These are phyloP conservation scores for Polytrichum commune DNA, from an alignment of 225 moss, liverwort and hornwort genomes.

Conservation along the genomic window DNA sequence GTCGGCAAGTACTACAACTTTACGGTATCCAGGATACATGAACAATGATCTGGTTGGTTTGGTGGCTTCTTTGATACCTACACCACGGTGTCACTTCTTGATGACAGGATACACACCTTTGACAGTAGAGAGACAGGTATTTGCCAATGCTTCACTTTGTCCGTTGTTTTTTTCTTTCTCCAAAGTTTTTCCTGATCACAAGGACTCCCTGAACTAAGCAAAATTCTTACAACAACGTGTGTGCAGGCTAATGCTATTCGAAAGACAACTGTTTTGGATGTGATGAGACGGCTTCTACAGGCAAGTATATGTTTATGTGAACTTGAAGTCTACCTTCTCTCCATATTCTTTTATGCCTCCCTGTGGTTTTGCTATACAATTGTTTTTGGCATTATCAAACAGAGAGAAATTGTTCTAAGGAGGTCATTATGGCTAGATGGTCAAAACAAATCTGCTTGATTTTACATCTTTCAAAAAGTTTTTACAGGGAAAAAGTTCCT, in stretches of 20 bases:
- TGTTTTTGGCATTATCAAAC: too few relatives aligned
- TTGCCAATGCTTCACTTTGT: background rate
- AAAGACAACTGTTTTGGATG: slow-evolving; percentile 96
- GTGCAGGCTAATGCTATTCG: slow-evolving; percentile 98
- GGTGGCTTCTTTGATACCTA: slow-evolving; percentile 97
- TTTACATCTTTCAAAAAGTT: too few relatives aligned
- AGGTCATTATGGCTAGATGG: too few relatives aligned
- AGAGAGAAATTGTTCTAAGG: too few relatives aligned
- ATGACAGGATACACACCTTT: slow-evolving; percentile 99
- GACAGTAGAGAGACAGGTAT: slow-evolving; percentile 98
- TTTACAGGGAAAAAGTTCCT: too few relatives aligned
- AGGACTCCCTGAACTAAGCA: background rate
- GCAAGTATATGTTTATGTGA: slow-evolving; percentile 29
- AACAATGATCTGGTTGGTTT: slow-evolving; percentile 97
- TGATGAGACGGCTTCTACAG: slow-evolving; percentile 97
- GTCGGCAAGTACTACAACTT: slow-evolving; percentile 99
- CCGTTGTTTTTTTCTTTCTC: background rate
- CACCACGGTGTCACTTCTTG: slow-evolving; percentile 95
- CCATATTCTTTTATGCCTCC: background rate
- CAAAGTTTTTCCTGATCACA: background rate
- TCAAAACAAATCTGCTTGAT: too few relatives aligned
- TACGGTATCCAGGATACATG: slow-evolving; percentile 99
- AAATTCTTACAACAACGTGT: slow-evolving; percentile 5
- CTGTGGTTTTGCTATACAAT: too few relatives aligned
- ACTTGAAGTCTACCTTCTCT: background rate